Evolutionary conservation across 495 filamentous ascomycete species (phyloP).

Genomic region (Daldinia concentrica): DNA sequence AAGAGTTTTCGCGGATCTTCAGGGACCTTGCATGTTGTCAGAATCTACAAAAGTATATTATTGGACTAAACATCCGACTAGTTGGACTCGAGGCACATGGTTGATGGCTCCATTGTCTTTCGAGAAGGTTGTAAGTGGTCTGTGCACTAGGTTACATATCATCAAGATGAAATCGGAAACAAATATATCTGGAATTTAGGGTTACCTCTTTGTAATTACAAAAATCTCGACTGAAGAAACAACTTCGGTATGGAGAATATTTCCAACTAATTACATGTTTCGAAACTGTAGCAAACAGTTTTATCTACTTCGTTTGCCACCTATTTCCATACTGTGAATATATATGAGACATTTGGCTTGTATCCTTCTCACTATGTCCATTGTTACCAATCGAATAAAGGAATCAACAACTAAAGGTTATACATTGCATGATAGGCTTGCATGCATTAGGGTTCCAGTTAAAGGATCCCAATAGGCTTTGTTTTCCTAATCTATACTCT

Average conservation of each 20-base stretch:
- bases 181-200: not conserved
- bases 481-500: not conserved
- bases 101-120: not conserved
- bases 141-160: not conserved
- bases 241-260: not conserved
- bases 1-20: slow-evolving; percentile 1
- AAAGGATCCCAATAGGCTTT: not conserved
- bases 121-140: not conserved
- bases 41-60: not conserved
- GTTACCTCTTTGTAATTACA: not conserved
- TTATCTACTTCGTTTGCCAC: not conserved
- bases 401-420: not conserved
- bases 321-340: not conserved
- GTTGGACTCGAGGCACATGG: not conserved
- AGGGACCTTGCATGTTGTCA: not conserved
- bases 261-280: not conserved
- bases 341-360: not conserved
- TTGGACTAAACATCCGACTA: slow-evolving; percentile 3
- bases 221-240: not conserved
- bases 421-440: not conserved
- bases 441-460: not conserved
- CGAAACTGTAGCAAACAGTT: not conserved
- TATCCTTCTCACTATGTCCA: not conserved
- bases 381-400: not conserved
- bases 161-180: slow-evolving; percentile 1